These are phyloP conservation scores for Stephania yunnanensis DNA, from an alignment of 164 flowering plant species.

Conservation along the genomic window DNA sequence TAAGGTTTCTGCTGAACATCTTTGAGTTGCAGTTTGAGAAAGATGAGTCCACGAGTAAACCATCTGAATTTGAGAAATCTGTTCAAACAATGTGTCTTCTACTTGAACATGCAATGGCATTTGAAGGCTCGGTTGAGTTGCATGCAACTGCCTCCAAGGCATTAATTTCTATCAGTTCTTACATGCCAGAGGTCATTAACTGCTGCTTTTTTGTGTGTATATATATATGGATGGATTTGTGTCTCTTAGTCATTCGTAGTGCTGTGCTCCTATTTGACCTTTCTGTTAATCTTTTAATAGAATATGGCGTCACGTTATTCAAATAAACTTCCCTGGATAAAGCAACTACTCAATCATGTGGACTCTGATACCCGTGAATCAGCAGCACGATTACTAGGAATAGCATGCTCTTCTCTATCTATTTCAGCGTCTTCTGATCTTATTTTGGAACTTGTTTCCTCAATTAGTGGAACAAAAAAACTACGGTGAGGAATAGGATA, in stretches of 20 bases:
- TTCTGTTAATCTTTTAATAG: conserved; percentile 28
- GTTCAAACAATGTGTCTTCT: conserved; percentile 58
- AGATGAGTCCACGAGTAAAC: conserved; percentile 21
- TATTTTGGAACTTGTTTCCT: conserved; percentile 48
- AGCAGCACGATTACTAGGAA: conserved; percentile 78
- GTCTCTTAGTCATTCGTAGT: neutral
- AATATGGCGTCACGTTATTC: conserved; percentile 71
- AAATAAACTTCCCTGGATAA: conserved; percentile 55
- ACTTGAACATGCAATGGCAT: conserved; percentile 89
- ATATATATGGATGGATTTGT: neutral
- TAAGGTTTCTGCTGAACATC: conserved; percentile 71
- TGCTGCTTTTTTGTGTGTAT: neutral
- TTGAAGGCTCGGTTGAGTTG: conserved; percentile 88
- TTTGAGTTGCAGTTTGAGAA: conserved; percentile 54
- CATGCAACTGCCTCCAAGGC: conserved; percentile 84
- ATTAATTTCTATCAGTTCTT: conserved; percentile 55
- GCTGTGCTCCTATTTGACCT: conserved; percentile 13
- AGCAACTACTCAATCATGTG: conserved; percentile 64
- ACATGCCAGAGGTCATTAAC: conserved; percentile 59
- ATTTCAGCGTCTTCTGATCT: conserved; percentile 42
- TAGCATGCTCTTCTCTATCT: conserved; percentile 77
- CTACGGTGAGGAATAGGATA: conserved; percentile 40
- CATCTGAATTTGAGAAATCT: conserved; percentile 39
- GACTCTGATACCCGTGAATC: conserved; percentile 88
- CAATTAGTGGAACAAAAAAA: conserved; percentile 40